Evolutionary conservation across 2,329 filamentous ascomycete species (phyloP).

Genomic region (Aspergillus pseudonomiae): DNA sequence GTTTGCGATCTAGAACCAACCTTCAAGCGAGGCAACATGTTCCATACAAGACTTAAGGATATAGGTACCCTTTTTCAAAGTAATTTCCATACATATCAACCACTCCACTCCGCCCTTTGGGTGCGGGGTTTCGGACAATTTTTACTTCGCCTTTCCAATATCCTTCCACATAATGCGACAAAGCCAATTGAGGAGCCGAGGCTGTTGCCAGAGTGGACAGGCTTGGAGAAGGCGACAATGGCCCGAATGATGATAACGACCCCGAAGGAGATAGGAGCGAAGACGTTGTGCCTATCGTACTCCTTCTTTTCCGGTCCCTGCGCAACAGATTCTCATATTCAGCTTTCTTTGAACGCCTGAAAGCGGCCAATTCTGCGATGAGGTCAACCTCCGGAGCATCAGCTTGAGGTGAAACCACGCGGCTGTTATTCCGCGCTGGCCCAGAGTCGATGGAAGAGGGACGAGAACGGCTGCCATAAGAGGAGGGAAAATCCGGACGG

Average conservation of each 20-base stretch:
- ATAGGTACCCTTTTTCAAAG: conserved; percentile 56
- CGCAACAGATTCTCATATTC: conserved; percentile 47
- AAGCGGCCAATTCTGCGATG: conserved; percentile 56
- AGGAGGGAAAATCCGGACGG: conserved; percentile 11
- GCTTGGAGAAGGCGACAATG: conserved; percentile 21
- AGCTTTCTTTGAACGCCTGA: conserved; percentile 56
- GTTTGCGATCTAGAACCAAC: not conserved
- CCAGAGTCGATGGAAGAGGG: conserved; percentile 9
- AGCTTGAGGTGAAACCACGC: conserved; percentile 1
- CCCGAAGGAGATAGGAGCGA: conserved; percentile 18
- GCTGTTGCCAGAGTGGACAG: conserved; percentile 9
- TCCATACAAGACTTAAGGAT: conserved; percentile 42
- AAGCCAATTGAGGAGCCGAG: conserved; percentile 26
- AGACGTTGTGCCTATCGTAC: conserved; percentile 27
- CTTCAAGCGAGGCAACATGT: not conserved
- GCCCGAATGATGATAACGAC: conserved; percentile 10
- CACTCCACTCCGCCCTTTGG: conserved; percentile 44
- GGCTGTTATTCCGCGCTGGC: not conserved
- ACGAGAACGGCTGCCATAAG: conserved; percentile 3
- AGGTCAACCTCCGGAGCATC: conserved; percentile 49
- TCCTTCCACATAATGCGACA: conserved; percentile 54
- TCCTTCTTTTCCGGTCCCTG: conserved; percentile 29
- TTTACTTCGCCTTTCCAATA: conserved; percentile 64
- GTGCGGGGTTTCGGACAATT: conserved; percentile 53
- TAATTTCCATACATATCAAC: conserved; percentile 59